Evolutionary conservation across 1,284 basidiomycete species (phyloP), one percentile per base, ranked within the genome.

Genomic region (Irpex rosettiformis): DNA sequence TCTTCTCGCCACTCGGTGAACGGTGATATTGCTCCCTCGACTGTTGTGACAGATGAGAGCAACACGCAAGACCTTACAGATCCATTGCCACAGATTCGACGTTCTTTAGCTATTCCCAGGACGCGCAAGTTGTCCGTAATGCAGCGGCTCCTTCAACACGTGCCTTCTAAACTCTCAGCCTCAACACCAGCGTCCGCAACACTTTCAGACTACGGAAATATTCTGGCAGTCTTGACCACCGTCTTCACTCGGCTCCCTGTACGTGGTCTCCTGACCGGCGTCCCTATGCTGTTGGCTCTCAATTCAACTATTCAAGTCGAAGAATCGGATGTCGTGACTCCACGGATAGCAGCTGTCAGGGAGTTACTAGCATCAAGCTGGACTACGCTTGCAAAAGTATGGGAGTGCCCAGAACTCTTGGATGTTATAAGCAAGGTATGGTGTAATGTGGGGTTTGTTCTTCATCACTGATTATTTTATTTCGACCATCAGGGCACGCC

Each of bases 281-380:
- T 93, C 30, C 95, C 96, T 1, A 95, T 96, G 89, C 73, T 98
- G 40, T 70, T 94, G 29, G 86, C 91, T 0, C 73, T 98, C 42
- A 87, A 93, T 64, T 72, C 69, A 4, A 82, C 84, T 37, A 79
- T 82, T 1, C 74, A 66, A 64, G 73, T 67, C 58, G 81, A 79
- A 28, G 74, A 75, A 16, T 66, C 69, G 7, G 66, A 72, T 53
- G 71, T 64, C 54, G 74, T 71, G 52, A 69, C 72, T 40, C 78
- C 78, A 58, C 82, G 88, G 53, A 75, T 83, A 27, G 74, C 77
- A 29, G 82, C 81, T 1, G 79, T 93, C 49, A 83, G 83, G 61
- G 86, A 89, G 69, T 73, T 94, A 16, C 69, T 92, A 1, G 79
- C 81, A 13, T 80, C 78, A 40, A 75, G 83, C 6, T 94, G 92